A percentile compares a stretch with the other conserved stretches of the same genome.
These are phyloP conservation scores for Petrea volubilis DNA, from an alignment of 257 asterid genomes.

Conservation along the genomic window DNA sequence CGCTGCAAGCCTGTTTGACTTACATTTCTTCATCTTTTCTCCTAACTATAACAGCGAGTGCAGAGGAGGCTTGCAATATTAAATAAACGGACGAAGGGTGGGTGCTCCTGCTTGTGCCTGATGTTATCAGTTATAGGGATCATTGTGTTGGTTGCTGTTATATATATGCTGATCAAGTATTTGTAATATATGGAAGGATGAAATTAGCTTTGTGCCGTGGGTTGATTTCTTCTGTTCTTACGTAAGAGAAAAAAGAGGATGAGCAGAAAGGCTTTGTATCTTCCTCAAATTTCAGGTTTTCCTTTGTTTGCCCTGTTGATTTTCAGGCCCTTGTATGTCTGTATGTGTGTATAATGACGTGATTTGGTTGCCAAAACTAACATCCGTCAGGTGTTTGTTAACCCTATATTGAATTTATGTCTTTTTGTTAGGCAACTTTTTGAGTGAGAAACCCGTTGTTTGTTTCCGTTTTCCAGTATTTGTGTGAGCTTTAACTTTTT, in stretches of 20 bases:
- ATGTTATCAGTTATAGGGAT: constrained; percentile 71
- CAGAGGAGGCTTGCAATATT: constrained; percentile 76
- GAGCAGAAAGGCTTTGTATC: neutral
- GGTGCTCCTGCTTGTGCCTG: constrained; percentile 87
- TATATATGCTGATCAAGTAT: constrained; percentile 72
- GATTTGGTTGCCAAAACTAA: neutral
- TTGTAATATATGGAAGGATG: constrained; percentile 42
- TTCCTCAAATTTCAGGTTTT: constrained; percentile 1
- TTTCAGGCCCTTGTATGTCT: neutral
- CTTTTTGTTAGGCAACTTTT: neutral
- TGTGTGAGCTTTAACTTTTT: neutral
- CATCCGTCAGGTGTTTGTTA: neutral
- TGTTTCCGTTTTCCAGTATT: neutral
- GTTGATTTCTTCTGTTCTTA: neutral
- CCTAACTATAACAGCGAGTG: constrained; percentile 51
- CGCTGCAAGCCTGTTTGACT: neutral
- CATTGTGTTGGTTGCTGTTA: constrained; percentile 51
- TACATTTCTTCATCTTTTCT: neutral
- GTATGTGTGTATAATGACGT: neutral
- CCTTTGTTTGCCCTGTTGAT: neutral
- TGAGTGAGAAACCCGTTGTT: neutral
- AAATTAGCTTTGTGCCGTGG: neutral
- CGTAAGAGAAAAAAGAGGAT: neutral
- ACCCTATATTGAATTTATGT: neutral
- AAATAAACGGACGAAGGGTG: constrained; percentile 86